Conservation (phyloP, 192 early-diverging fungal species). For the Pilobolus umbonatus region DNA sequence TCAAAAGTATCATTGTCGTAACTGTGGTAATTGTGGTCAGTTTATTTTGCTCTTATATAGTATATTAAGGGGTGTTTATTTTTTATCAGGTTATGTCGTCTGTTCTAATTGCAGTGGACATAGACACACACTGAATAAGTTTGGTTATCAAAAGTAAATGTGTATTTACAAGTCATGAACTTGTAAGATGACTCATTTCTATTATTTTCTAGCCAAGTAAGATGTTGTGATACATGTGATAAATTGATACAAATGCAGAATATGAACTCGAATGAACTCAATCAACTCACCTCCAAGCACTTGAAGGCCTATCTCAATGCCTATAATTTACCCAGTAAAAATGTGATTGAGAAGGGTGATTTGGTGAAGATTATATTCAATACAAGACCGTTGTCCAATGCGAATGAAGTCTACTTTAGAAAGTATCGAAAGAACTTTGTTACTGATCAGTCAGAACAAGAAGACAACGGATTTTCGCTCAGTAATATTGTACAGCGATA, state of each 20-base stretch:
- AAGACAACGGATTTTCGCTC: neutral
- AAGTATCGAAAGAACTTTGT: neutral
- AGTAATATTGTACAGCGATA: neutral
- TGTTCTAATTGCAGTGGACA: constrained; percentile 31
- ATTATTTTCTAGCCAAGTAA: constrained; percentile 21
- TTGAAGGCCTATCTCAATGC: constrained; percentile 29
- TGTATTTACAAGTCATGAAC: neutral
- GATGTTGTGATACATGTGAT: constrained; percentile 32
- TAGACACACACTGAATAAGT: constrained; percentile 22
- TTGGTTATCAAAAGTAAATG: constrained; percentile 35
- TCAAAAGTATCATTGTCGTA: constrained; percentile 34
- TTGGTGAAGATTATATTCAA: constrained; percentile 29
- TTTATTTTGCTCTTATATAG: neutral
- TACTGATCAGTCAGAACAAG: neutral
- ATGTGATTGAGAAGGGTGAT: constrained; percentile 36
- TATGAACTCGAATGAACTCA: constrained; percentile 25
- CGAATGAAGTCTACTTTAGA: constrained; percentile 24
- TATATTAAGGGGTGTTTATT: neutral
- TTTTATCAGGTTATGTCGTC: constrained; percentile 20
- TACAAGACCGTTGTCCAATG: constrained; percentile 26
- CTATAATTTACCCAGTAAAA: constrained; percentile 28
- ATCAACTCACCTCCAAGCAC: constrained; percentile 16
- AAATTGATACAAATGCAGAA: constrained; percentile 32
- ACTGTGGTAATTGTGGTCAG: constrained; percentile 30
- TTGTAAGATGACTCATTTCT: neutral